Percentiles rank a stretch among this genome's conserved stretches.
Conservation (phyloP, 495 filamentous ascomycete species). For the Cryomyces minteri region DNA sequence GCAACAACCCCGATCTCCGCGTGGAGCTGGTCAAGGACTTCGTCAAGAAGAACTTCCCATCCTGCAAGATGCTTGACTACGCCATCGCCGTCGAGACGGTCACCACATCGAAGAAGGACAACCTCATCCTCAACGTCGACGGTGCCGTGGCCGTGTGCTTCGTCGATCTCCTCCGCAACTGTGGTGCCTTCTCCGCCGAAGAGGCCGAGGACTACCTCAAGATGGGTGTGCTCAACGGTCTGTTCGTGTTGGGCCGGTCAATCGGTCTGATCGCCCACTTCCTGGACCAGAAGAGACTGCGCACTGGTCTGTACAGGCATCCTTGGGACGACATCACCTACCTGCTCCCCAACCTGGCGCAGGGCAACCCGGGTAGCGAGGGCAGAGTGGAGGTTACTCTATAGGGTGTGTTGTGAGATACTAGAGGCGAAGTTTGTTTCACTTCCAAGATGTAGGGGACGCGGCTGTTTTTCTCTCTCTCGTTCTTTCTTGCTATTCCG, state of each 20-base stretch:
- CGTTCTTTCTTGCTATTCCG: too few relatives aligned
- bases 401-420: conserved; percentile 15
- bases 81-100: conserved; percentile 95
- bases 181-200: conserved; percentile 77
- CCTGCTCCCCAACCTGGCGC: conserved; percentile 65
- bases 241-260: conserved; percentile 88
- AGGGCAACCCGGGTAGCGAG: conserved; percentile 58
- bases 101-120: conserved; percentile 99
- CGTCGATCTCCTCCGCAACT: conserved; percentile 92
- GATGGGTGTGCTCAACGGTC: conserved; percentile 98
- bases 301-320: conserved; percentile 89
- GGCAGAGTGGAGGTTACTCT: conserved; percentile 80
- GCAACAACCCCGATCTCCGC: conserved; percentile 98
- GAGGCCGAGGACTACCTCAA: conserved; percentile 69
- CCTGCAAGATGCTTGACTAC: conserved; percentile 92
- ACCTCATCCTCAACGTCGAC: conserved; percentile 98
- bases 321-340: conserved; percentile 55
- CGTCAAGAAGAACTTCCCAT: conserved; percentile 92
- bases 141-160: conserved; percentile 97
- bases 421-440: too few relatives aligned
- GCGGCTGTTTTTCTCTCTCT: too few relatives aligned
- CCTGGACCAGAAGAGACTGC: conserved; percentile 97
- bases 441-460: too few relatives aligned
- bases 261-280: conserved; percentile 99
- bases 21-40: conserved; percentile 99